These are phyloP conservation scores for Penicillium alfredii DNA, from an alignment of 495 filamentous ascomycete species.

Conservation along the genomic window DNA sequence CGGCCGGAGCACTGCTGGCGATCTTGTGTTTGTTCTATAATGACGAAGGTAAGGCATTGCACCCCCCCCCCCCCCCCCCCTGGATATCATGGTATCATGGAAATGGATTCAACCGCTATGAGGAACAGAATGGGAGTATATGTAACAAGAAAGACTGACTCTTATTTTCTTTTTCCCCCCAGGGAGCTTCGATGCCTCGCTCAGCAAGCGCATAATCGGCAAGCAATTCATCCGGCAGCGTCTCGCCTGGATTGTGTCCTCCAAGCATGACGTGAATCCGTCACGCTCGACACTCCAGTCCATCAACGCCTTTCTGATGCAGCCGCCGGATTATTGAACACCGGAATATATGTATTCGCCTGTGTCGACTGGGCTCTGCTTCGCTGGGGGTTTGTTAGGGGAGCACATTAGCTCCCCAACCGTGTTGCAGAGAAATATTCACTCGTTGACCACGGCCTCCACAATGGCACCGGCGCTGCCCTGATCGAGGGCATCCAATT, in stretches of 20 bases:
- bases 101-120: conserved; percentile 20
- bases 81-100: no score
- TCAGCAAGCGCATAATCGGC: conserved; percentile 40
- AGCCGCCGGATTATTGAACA: conserved; percentile 33
- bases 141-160: conserved; percentile 17
- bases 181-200: conserved; percentile 29
- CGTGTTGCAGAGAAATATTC: conserved; percentile 6
- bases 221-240: conserved; percentile 73
- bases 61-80: neutral
- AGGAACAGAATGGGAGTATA: conserved; percentile 15
- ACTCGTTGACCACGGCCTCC: conserved; percentile 46
- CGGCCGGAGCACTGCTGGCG: conserved; percentile 54
- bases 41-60: conserved; percentile 43
- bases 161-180: conserved; percentile 6
- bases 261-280: conserved; percentile 69
- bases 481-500: conserved; percentile 63
- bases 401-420: no score
- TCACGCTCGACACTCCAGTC: conserved; percentile 75
- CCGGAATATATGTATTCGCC: no score
- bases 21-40: conserved; percentile 58
- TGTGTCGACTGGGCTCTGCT: no score
- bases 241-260: conserved; percentile 71
- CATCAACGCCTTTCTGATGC: conserved; percentile 83
- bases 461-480: conserved; percentile 47
- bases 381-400: no score